Evolutionary conservation across 768 basidiomycete genomes (phyloP), one percentile per base, ranked within the genome.

Genomic region (Filobasidium wieringae): DNA sequence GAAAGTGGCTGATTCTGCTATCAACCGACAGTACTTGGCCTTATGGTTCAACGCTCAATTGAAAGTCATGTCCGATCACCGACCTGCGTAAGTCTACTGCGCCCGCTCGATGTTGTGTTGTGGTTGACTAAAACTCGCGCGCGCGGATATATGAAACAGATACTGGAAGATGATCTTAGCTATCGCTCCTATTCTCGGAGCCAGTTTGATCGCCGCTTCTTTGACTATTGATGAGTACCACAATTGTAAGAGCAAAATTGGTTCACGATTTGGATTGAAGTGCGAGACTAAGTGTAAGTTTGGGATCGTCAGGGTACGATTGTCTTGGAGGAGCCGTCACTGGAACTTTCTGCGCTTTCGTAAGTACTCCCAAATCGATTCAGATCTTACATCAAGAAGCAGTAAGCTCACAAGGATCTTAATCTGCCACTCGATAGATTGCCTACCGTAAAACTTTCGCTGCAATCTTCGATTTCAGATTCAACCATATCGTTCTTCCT

Each of bases 161-260:
- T 82, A 81, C 68, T 83, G 81, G 82, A 82, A 82, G 68, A 79
- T 80, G 78, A 71, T 82, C 58, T 62, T 81, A 24, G 77, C 81
- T 62, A 79, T 83, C 57, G 77, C 79, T 4, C 81, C 81, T 29
- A 60, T 83, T 4, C 77, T 80, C 45, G 81, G 81, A 14, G 81
- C 81, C 0, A 75, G 73, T 26, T 74, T 84, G 41, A 82, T 82
- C 59, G 78, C 79, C 0, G 80, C 79, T 4, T 77, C 79, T 8
- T 67, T 82, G 59, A 82, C 80, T 2, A 79, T 82, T 36, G 81
- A 83, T 67, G 77, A 81, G 72, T 71, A 58, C 64, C 80, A 82
- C 66, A 78, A 82, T 66, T 80, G 66, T 64, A 52, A 61, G 49
- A 50, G 53, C 11, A 12, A 45, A 26, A 19, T 8, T 7, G 9